Evolutionary conservation across 176 grass and related monocot genomes (phyloP), one percentile per base, ranked within the genome.

Genomic region (Eleusine coracana): DNA sequence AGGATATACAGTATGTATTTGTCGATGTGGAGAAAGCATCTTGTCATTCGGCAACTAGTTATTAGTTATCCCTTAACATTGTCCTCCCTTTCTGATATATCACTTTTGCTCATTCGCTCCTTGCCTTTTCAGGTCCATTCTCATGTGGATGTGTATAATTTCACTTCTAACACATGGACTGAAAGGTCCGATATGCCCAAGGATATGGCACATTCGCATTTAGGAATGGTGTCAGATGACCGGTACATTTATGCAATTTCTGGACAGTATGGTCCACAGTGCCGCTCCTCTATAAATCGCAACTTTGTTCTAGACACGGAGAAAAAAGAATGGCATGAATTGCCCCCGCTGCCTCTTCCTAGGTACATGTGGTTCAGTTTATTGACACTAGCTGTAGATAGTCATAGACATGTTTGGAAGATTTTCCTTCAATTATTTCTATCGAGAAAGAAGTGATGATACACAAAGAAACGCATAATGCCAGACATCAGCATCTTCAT

Each of bases 101-200:
- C n/a, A n/a, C 76, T 74, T 34, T 70, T 67, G 28, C 15, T 82
- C 80, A 69, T 5, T 64, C 60, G 37, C 15, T 82, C 41, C 20
- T 68, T 42, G 41, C 59, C 67, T 77, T 86, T 85, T 70, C 67
- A 97, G 95, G 95, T 97, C 3, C 92, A 97, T 92, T 92, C 90
- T 87, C 92, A 97, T 87, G 90, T 94, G 12, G 95, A 94, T 82
- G 81, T 97, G n/a, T 97, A 91, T 63, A 92, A 91, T 83, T 92
- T 97, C 66, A 91, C 90, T 16, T 81, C 83, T 40, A 94, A 94
- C 74, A 86, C 83, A 79, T 97, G 95, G 92, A 51, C 42, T 21
- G 66, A 73, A 54, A 92, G 74, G 83, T 97, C 94, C 89, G 81
- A 86, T 77, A 97, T 89, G 80, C 95, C 95, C 13, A 89, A 85